Base-by-base conservation (phyloP, 2,329 filamentous ascomycete genomes). In the Graphilbum sp. region DNA sequence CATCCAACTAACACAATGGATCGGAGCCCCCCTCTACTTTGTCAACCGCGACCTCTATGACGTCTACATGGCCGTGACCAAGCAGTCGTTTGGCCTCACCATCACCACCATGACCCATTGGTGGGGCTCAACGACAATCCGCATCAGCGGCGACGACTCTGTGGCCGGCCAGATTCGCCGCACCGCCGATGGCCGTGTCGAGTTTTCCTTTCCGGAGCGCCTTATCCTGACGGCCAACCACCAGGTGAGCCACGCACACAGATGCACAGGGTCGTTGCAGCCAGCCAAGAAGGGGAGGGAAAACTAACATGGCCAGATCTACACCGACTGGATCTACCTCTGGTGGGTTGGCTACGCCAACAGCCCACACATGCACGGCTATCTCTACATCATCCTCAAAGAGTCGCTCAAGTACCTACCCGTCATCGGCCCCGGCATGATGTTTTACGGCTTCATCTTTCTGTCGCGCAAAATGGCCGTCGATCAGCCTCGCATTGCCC, bases 341-440 rank as follows among this genome's bases (percentile, higher is more conserved):
- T 93, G 85, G 85, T 93, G 85, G 85, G 77, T 85, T 20, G 82
- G 77, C n/a, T 93, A 93, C 50, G 84, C 81, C 20, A 78, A 77
- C 51, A 55, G 49, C 2, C 81, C 80, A 41, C 68, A 70, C 38
- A 84, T 85, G 72, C 81, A 90, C 50, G 85, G 86, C 11, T 79
- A 85, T 52, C 68, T 93, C 50, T 92, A 85, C 61, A 93, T 93
- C 53, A 88, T 93, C 50, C 63, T 92, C 37, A 93, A 93, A 52
- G 82, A 93, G 53, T 87, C 82, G 2, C 63, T 93, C 44, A 86
- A 83, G 54, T 78, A 75, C 47, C 75, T 93, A 15, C 85, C 85
- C 2, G 59, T 92, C 38, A 67, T 92, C 20, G 85, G 85, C 2
- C 75, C 73, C 53, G 83, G 81, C 15, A 87, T 86, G 67, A 76